These are phyloP conservation scores for Seiridium unicorne DNA, from an alignment of 2,329 filamentous ascomycete genomes.

Conservation along the genomic window DNA sequence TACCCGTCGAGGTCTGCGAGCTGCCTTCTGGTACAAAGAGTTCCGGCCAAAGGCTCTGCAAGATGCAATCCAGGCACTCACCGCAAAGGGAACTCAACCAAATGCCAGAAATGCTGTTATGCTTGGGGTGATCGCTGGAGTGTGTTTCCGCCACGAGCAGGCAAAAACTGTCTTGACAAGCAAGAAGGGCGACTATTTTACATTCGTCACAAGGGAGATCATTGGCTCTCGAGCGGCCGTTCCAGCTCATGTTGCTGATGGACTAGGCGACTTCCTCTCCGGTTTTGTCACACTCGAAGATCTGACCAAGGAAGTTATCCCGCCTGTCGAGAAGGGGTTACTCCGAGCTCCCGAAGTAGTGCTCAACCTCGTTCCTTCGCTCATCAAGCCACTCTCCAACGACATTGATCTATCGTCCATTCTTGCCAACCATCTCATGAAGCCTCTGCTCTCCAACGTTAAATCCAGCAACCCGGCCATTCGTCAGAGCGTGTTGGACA, in stretches of 20 bases:
- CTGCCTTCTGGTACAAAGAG: constrained; percentile 60
- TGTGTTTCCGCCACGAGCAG: constrained; percentile 69
- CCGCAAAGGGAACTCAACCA: constrained; percentile 63
- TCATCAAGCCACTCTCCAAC: constrained; percentile 68
- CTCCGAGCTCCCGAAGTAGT: constrained; percentile 88
- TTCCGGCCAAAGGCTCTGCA: constrained; percentile 60
- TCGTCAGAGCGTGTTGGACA: constrained; percentile 70
- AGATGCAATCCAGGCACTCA: constrained; percentile 64
- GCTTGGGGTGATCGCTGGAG: constrained; percentile 83
- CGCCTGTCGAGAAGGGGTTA: constrained; percentile 83
- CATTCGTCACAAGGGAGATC: constrained; percentile 84
- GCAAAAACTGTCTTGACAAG: constrained; percentile 61
- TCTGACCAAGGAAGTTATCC: constrained; percentile 71
- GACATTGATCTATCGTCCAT: constrained; percentile 75
- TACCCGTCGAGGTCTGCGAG: constrained; percentile 76
- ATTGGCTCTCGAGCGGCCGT: constrained; percentile 74
- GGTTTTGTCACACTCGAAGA: constrained; percentile 74
- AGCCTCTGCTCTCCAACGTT: constrained; percentile 83
- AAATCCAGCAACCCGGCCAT: constrained; percentile 85
- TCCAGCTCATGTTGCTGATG: constrained; percentile 68
- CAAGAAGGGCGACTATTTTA: constrained; percentile 70
- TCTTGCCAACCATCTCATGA: constrained; percentile 71
- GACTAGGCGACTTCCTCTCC: constrained; percentile 78
- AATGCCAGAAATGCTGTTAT: constrained; percentile 71
- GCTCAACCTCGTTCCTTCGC: constrained; percentile 71